phyloP scores from a whole-genome alignment of 352 stramenopile genomes.

The Globisporangium viniferum region DNA sequence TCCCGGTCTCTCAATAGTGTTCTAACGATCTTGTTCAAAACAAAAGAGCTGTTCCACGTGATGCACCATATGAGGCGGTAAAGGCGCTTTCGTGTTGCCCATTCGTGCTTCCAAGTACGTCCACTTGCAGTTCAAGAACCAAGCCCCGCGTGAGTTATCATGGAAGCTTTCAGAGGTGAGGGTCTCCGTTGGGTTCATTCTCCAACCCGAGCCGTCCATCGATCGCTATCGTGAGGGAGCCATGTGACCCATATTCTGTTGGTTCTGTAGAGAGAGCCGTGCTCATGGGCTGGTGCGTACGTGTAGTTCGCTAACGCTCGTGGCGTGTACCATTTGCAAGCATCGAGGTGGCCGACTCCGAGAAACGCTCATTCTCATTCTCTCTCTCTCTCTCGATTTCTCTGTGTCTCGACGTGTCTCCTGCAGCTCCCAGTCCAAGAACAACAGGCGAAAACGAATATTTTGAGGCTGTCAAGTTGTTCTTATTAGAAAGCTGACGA shows the following conservation, averaged over 20 bases:
- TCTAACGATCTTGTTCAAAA: not conserved
- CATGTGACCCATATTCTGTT: not conserved
- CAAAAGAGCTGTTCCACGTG: not conserved
- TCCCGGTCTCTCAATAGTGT: not conserved
- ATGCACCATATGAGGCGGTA: not conserved
- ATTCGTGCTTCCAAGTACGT: too few relatives aligned
- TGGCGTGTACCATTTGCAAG: not conserved
- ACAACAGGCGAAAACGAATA: too few relatives aligned
- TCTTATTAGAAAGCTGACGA: not conserved
- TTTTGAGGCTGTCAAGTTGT: not conserved
- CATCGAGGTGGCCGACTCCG: too few relatives aligned
- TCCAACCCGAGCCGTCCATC: not conserved
- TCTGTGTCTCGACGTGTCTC: too few relatives aligned
- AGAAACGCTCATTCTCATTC: too few relatives aligned
- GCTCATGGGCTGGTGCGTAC: not conserved
- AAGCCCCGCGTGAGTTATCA: not conserved
- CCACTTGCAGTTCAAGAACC: not conserved
- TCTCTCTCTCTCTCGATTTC: too few relatives aligned
- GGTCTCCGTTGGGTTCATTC: not conserved
- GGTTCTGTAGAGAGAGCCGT: not conserved
- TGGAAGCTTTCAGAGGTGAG: not conserved
- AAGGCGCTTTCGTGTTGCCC: not conserved
- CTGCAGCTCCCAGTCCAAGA: too few relatives aligned
- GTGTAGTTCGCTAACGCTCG: not conserved
- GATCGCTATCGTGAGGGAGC: not conserved